Base-by-base conservation (phyloP, 257 asterid genomes). In the Henckelia pumila region DNA sequence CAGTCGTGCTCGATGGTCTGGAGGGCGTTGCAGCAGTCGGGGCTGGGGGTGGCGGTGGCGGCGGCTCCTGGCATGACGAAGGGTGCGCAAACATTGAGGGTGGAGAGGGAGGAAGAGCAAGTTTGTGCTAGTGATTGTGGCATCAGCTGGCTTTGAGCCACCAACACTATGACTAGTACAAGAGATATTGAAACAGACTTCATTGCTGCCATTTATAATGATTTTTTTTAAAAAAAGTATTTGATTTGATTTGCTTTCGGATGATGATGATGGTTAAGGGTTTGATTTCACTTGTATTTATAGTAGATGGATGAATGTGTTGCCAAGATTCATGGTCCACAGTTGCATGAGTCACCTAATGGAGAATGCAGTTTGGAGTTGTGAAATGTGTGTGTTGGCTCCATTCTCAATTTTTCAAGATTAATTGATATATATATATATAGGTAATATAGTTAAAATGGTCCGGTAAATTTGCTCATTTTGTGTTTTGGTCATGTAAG, bases 21-120 rank as follows among this genome's bases (percentile, higher is more conserved):
- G 2, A 85, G 75, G 16, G 88, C 88, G 0, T 74, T 64, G 57
- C 89, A 85, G 68, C 88, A 85, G 49, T 77, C 87, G 0, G 81
- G 0, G 70, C 75, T 83, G 0, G 87, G 84, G 75, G 17, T 29
- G 26, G 17, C 37, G 26, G 71, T 0, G 64, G 71, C 3, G 1
- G 71, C 29, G 4, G 59, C 68, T 21, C 84, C 86, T 0, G 84
- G 83, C 62, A 81, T 71, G 64, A 80, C 84, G 11, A 72, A 82
- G 10, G 82, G 81, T 19, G 83, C 77, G 20, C 91, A 85, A 14
- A 73, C 77, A 8, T 78, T 85, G 64, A 85, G 82, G 62, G 61
- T 73, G 0, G 82, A 62, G 1, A 88, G 76, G 5, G 89, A 24
- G 9, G 70, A 3, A 2, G 92, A 50, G 76, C 94, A 87, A 6